Base-by-base conservation (phyloP, 2,329 filamentous ascomycete species). In the Aspergillus piperis region DNA sequence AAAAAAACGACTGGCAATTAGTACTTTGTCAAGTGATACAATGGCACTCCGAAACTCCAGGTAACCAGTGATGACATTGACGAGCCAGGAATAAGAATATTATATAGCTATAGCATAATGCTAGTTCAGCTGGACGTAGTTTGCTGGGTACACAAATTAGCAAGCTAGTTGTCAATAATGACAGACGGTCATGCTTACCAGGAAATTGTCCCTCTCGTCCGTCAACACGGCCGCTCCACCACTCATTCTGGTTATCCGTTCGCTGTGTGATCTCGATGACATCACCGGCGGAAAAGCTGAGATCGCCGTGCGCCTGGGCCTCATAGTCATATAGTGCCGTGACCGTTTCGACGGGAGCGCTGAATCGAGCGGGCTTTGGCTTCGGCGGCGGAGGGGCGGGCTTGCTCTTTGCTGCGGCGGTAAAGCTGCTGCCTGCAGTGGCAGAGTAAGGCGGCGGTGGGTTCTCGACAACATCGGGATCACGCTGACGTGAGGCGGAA, bases 301-400 rank as follows among this genome's bases (percentile, higher is more conserved):
- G 80, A 73, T 99, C 95, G 3, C 93, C 93, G 65, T 96, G 92
- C 1, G 94, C 93, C 74, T 98, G 93, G 5, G 95, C 95, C 63
- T 96, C 91, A 72, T 96, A 99, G 73, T 98, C 95, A 77, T 97
- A 99, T 63, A 99, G 78, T 7, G 95, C 95, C 2, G 92, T 97
- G 36, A 90, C 92, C 0, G 86, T 93, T 76, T 97, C 93, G 0
- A 85, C 84, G 0, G 89, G 86, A 15, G 83, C 87, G 66, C 83
- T 88, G 50, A 98, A 81, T 57, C 87, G 83, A 49, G 84, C 88
- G 2, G 93, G 92, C 81, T 96, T 91, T n/a, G 90, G 83, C 71
- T 87, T 95, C 1, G 93, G 91, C 66, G 92, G 90, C 57, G 86
- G 86, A 56, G 84, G 83, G 39, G 85, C 82, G 42, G 81, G 81